A percentile compares a stretch with the other conserved stretches of the same genome.
Conservation (phyloP, 768 basidiomycete genomes). For the Collybia sordida region DNA sequence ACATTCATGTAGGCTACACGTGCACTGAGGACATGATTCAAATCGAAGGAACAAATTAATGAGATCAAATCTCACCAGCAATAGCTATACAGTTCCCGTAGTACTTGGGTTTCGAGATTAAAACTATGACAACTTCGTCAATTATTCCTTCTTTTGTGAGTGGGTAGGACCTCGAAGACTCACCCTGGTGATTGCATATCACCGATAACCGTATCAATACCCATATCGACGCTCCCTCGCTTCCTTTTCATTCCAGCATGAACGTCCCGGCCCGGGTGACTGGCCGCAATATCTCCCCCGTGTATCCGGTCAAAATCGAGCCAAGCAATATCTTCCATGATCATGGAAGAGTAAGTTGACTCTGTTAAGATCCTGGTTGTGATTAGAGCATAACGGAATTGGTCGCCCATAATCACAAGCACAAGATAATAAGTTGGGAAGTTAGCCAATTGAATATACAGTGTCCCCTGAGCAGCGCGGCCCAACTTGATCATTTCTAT, state of each 20-base stretch:
- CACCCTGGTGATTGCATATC: constrained; percentile 16
- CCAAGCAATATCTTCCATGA: constrained; percentile 80
- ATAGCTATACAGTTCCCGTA: constrained; percentile 82
- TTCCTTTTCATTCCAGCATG: constrained; percentile 23
- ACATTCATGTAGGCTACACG: constrained; percentile 89
- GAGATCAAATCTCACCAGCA: constrained; percentile 59
- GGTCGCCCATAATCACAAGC: constrained; percentile 74
- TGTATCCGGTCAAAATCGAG: constrained; percentile 70
- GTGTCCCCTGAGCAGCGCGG: constrained; percentile 50
- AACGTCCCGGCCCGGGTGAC: constrained; percentile 17
- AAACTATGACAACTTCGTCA: constrained; percentile 43
- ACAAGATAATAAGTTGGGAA: constrained; percentile 85
- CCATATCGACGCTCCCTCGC: constrained; percentile 11
- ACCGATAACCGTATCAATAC: constrained; percentile 3
- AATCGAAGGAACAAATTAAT: background rate
- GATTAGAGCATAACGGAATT: constrained; percentile 82
- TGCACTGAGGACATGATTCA: constrained; percentile 49
- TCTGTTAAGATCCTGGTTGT: constrained; percentile 56
- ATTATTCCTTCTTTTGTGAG: background rate
- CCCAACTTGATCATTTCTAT: constrained; percentile 76
- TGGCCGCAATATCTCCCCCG: constrained; percentile 34
- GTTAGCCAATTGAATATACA: constrained; percentile 77
- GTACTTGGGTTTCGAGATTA: constrained; percentile 66
- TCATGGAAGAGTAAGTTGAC: constrained; percentile 56
- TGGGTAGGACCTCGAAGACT: background rate